Percentiles rank a stretch among this genome's conserved stretches.
These are phyloP conservation scores for Thielaviopsis euricoi DNA, from an alignment of 2,329 filamentous ascomycete species.

Conservation along the genomic window DNA sequence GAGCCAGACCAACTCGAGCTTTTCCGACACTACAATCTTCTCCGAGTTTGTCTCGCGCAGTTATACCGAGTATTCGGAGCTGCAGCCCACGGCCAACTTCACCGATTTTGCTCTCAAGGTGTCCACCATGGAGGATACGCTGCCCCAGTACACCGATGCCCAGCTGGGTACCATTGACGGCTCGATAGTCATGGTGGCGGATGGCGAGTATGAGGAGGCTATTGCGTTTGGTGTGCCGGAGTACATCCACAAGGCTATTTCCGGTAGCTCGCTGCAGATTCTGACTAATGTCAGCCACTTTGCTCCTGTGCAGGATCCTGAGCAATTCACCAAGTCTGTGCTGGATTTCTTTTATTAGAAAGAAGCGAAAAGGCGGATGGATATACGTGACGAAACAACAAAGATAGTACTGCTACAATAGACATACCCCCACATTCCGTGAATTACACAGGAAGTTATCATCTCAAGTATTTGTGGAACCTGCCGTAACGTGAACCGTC, in stretches of 20 bases:
- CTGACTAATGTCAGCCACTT: constrained; percentile 26
- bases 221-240: constrained; percentile 22
- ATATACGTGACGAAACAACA: no score
- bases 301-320: constrained; percentile 25
- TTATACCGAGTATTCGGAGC: constrained; percentile 19
- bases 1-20: constrained; percentile 22
- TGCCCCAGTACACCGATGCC: constrained; percentile 19
- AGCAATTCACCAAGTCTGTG: constrained; percentile 19
- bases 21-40: constrained; percentile 19
- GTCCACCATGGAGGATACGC: constrained; percentile 20
- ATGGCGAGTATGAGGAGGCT: constrained; percentile 22
- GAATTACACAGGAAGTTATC: no score
- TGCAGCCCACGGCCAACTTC: constrained; percentile 23
- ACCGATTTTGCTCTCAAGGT: constrained; percentile 22
- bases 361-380: background rate
- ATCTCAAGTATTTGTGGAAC: no score
- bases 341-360: constrained; percentile 16
- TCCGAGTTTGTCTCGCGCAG: constrained; percentile 21
- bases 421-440: no score
- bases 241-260: constrained; percentile 21
- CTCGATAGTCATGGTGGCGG: constrained; percentile 18
- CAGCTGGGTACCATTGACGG: constrained; percentile 19
- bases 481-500: no score
- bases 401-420: no score
- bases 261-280: constrained; percentile 21